phyloP scores from a whole-genome alignment of 2,329 filamentous ascomycete genomes.

The Penicillium sp. region DNA sequence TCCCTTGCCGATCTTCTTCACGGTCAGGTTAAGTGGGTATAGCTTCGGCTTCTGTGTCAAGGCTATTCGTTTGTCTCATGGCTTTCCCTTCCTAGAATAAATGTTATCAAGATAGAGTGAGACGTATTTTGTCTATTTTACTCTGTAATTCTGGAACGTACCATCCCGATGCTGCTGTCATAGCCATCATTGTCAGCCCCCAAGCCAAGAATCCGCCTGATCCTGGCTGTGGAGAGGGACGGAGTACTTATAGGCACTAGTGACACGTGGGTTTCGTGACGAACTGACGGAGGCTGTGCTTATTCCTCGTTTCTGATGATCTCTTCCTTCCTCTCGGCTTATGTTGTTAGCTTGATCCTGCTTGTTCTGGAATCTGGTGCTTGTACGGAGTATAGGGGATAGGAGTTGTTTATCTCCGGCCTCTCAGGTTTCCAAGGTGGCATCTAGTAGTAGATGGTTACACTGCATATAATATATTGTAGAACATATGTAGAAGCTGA shows the following conservation, averaged over 20 bases:
- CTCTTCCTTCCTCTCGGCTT: neutral
- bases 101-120: neutral
- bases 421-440: neutral
- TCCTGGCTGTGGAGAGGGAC: neutral
- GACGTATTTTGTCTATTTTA: neutral
- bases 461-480: neutral
- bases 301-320: neutral
- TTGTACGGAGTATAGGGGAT: neutral
- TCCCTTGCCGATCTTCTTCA: conserved; percentile 7
- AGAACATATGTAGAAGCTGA: neutral
- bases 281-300: conserved; percentile 5
- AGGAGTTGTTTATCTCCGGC: neutral
- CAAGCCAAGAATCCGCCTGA: neutral
- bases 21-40: neutral
- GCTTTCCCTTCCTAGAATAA: neutral
- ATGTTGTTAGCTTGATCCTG: neutral
- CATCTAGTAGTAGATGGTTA: neutral
- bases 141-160: neutral
- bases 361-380: neutral
- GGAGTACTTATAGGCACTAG: conserved; percentile 3
- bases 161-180: neutral
- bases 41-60: neutral
- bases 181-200: neutral
- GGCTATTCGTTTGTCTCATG: neutral
- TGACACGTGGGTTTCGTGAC: conserved; percentile 7